Conservation (phyloP, 78 protist species). For the Chrysochromulina parva region DNA sequence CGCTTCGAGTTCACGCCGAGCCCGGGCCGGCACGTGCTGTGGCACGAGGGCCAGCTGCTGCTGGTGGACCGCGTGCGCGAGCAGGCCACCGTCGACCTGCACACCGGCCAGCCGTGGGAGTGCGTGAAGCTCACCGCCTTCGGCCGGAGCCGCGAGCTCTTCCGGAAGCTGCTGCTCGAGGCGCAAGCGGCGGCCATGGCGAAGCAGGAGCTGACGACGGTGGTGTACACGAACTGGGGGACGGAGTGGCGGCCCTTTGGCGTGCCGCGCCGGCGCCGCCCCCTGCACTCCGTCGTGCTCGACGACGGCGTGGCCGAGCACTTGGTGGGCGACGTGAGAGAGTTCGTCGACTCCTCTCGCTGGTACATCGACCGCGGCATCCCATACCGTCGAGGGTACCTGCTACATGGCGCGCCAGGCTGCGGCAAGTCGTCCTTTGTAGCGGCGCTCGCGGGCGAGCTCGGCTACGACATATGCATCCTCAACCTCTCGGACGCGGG, state of each 20-base stretch:
- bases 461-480: slow-evolving; percentile 47
- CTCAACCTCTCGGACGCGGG: slow-evolving; percentile 25
- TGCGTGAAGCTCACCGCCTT: neutral
- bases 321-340: slow-evolving; percentile 38
- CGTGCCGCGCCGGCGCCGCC: slow-evolving; percentile 37
- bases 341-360: neutral
- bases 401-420: slow-evolving; percentile 77
- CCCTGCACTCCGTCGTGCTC: slow-evolving; percentile 74
- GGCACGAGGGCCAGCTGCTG: neutral
- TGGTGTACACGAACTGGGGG: slow-evolving; percentile 21
- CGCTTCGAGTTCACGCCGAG: slow-evolving; percentile 31
- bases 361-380: slow-evolving; percentile 59
- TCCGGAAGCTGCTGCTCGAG: neutral
- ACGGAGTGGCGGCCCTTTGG: slow-evolving; percentile 38
- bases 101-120: slow-evolving; percentile 35
- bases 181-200: neutral
- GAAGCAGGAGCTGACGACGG: neutral
- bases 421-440: slow-evolving; percentile 76
- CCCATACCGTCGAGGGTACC: slow-evolving; percentile 91
- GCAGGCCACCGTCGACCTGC: neutral
- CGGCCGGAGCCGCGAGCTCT: slow-evolving; percentile 22
- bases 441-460: slow-evolving; percentile 56
- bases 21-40: slow-evolving; percentile 20
- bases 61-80: neutral
- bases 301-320: slow-evolving; percentile 34